Evolutionary conservation across 805 yeast species (phyloP).

Genomic region (Zygosaccharomyces siamensis): DNA sequence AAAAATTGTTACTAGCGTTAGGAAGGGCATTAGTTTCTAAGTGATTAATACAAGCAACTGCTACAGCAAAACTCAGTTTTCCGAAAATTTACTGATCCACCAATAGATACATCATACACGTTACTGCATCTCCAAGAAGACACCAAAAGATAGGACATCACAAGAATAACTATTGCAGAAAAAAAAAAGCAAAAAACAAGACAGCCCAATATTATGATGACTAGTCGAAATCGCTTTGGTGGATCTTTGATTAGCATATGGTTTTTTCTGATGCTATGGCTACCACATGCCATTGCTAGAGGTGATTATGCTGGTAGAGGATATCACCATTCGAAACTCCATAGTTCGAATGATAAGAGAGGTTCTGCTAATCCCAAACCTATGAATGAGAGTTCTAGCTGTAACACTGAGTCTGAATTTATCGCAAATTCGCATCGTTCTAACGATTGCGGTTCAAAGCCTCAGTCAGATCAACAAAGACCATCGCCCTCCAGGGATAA

Average conservation of each 20-base stretch:
- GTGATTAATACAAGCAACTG: not conserved
- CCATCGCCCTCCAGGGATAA: no score
- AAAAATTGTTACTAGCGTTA: not conserved
- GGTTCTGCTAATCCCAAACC: not conserved
- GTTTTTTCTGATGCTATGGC: constrained; percentile 1
- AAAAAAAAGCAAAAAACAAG: not conserved
- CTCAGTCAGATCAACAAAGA: no score
- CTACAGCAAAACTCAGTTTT: no score
- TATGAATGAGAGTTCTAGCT: not conserved
- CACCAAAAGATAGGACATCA: no score
- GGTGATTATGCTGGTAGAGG: not conserved
- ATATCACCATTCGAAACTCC: not conserved
- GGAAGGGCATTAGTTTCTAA: not conserved
- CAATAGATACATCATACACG: no score
- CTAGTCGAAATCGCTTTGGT: not conserved
- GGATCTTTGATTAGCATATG: not conserved
- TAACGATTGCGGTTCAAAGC: no score
- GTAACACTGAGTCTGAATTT: no score
- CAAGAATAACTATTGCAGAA: not conserved
- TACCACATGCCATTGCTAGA: not conserved
- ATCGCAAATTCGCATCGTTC: no score
- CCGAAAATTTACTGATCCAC: no score
- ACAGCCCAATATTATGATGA: not conserved
- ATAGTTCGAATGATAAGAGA: not conserved
- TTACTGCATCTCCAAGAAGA: no score